Conservation (phyloP, 2,329 filamentous ascomycete genomes). For the Aspergillus sp. region DNA sequence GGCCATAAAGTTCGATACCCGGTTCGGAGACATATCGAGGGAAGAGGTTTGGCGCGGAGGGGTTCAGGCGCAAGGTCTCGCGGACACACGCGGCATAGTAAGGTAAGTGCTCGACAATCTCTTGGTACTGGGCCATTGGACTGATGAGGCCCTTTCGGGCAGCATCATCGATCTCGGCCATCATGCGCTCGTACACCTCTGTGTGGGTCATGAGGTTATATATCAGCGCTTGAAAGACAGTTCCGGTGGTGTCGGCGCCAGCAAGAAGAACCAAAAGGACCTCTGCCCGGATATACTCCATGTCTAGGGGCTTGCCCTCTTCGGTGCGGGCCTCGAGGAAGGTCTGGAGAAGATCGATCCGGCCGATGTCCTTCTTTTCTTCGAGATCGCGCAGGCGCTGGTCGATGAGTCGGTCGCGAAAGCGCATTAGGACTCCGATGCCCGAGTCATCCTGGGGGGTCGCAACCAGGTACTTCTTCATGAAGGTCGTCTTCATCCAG, state of each 20-base stretch:
- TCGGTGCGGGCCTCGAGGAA: constrained; percentile 48
- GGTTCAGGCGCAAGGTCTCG: constrained; percentile 54
- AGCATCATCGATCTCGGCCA: constrained; percentile 50
- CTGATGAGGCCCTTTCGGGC: constrained; percentile 32
- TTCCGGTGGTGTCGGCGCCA: constrained; percentile 57
- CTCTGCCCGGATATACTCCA: constrained; percentile 57
- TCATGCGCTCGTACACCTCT: constrained; percentile 49
- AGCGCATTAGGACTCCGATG: constrained; percentile 60
- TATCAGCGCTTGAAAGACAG: constrained; percentile 53
- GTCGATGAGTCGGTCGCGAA: constrained; percentile 56
- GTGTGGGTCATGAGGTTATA: constrained; percentile 44
- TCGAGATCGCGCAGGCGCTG: constrained; percentile 53
- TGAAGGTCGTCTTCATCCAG: constrained; percentile 56
- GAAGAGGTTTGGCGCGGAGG: constrained; percentile 55
- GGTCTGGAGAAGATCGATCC: constrained; percentile 58
- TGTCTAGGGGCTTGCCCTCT: constrained; percentile 49
- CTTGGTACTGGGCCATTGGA: constrained; percentile 44
- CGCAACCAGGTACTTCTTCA: constrained; percentile 57
- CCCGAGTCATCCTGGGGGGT: constrained; percentile 56
- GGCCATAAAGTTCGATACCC: constrained; percentile 43
- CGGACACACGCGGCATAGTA: constrained; percentile 56
- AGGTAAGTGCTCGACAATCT: constrained; percentile 46
- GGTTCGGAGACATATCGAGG: constrained; percentile 46
- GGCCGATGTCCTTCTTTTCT: constrained; percentile 46
- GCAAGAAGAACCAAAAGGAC: constrained; percentile 56